Evolutionary conservation across 306 rosid genomes (phyloP).

Genomic region (Hippophae rhamnoides): DNA sequence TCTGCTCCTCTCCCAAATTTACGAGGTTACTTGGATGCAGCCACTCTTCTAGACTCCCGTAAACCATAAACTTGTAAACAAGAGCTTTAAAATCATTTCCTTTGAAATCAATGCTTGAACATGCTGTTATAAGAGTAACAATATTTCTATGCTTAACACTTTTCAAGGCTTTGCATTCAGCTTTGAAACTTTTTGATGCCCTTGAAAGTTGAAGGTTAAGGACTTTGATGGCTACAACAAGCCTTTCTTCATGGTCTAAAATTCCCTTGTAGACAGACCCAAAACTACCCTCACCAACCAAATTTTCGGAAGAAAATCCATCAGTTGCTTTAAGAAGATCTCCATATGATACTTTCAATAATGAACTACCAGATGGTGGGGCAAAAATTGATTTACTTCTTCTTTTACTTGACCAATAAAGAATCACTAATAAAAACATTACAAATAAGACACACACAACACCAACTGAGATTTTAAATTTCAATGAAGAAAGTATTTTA

Average conservation of each 20-base stretch:
- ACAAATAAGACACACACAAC: conserved; percentile 4
- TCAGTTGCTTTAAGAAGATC: conserved; percentile 14
- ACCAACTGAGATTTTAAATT: conserved; percentile 6
- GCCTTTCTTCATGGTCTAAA: neutral
- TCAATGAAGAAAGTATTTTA: neutral
- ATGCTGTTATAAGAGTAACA: too few species aligned
- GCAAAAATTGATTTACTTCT: neutral
- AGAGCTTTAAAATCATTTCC: too few species aligned
- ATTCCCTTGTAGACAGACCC: conserved; percentile 9
- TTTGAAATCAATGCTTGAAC: too few species aligned
- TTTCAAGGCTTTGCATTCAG: too few species aligned
- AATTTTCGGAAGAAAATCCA: conserved; percentile 16
- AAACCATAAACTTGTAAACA: too few species aligned
- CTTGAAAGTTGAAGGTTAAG: too few species aligned
- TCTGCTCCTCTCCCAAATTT: too few species aligned
- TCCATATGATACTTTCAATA: conserved; percentile 13
- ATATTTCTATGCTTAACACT: too few species aligned
- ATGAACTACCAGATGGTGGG: conserved; percentile 2
- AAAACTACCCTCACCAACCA: conserved; percentile 20
- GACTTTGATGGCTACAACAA: too few species aligned
- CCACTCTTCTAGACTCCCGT: too few species aligned
- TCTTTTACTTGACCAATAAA: neutral
- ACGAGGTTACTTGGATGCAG: too few species aligned
- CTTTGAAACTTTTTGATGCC: too few species aligned
- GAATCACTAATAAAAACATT: neutral